A percentile compares a stretch with the other conserved stretches of the same genome.
Conservation (phyloP, 331 rosid species). For the Arachis monticola region DNA sequence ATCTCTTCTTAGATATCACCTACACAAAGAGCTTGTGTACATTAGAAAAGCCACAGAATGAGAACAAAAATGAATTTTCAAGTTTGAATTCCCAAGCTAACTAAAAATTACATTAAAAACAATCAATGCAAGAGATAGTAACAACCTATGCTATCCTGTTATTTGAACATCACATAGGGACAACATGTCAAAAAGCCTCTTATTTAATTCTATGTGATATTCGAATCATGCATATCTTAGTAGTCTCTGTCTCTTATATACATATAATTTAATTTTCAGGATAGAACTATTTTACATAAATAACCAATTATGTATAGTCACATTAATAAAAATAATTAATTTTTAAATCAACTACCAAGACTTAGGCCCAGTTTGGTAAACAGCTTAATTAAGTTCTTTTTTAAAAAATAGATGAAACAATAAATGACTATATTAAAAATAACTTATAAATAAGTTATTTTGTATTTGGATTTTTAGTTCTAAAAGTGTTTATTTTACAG, state of each 20-base stretch:
- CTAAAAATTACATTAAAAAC: background rate
- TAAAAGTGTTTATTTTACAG: too few relatives aligned
- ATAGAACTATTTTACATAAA: too few relatives aligned
- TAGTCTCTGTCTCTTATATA: background rate
- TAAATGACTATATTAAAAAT: too few relatives aligned
- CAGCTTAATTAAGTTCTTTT: too few relatives aligned
- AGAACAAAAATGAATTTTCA: slow-evolving; percentile 9
- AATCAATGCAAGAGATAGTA: background rate
- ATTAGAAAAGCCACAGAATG: slow-evolving; percentile 9
- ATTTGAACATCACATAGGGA: background rate
- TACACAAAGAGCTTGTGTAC: background rate
- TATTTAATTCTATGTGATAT: background rate
- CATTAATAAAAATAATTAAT: too few relatives aligned
- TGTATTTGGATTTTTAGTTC: too few relatives aligned
- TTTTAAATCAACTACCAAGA: too few relatives aligned
- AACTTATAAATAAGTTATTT: too few relatives aligned
- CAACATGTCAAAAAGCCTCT: background rate
- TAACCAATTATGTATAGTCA: too few relatives aligned
- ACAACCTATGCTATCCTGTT: background rate
- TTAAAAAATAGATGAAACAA: too few relatives aligned
- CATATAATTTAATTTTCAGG: too few relatives aligned
- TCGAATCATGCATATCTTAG: background rate
- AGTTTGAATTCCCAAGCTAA: slow-evolving; percentile 29
- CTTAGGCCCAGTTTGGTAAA: too few relatives aligned
- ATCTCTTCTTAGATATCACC: slow-evolving; percentile 21